Evolutionary conservation across 345 rosid species (phyloP).

Genomic region (Eucalyptus sp.): DNA sequence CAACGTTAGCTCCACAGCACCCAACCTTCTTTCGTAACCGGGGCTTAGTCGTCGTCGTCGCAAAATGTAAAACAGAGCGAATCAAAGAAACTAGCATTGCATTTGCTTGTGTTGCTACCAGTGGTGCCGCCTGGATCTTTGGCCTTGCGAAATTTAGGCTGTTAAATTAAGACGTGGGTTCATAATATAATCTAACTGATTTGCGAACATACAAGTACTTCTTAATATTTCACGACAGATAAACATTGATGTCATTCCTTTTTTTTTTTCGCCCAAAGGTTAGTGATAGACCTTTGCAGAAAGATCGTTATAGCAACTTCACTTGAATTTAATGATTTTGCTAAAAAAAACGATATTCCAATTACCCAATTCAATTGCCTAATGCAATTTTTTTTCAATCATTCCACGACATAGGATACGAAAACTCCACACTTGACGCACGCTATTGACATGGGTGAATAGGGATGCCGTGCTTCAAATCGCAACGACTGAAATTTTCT

Average conservation of each 20-base stretch:
- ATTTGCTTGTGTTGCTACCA: not conserved
- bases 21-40: not conserved
- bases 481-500: not conserved
- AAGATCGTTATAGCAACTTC: not conserved
- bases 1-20: not conserved
- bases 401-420: not conserved
- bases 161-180: not conserved
- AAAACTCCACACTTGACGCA: not conserved
- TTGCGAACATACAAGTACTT: not conserved
- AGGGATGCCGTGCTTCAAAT: not conserved
- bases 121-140: not conserved
- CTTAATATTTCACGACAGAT: not conserved
- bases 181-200: not conserved
- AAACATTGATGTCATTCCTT: not conserved
- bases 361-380: not conserved
- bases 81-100: not conserved
- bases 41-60: not conserved
- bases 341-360: not conserved
- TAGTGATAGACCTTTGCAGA: not conserved
- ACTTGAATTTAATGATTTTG: not conserved
- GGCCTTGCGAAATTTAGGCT: not conserved
- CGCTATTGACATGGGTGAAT: not conserved
- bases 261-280: not conserved
- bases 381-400: not conserved
- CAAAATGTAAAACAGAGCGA: not conserved